Conservation (phyloP, 1,284 basidiomycete species). For the Inonotus obliquus region DNA sequence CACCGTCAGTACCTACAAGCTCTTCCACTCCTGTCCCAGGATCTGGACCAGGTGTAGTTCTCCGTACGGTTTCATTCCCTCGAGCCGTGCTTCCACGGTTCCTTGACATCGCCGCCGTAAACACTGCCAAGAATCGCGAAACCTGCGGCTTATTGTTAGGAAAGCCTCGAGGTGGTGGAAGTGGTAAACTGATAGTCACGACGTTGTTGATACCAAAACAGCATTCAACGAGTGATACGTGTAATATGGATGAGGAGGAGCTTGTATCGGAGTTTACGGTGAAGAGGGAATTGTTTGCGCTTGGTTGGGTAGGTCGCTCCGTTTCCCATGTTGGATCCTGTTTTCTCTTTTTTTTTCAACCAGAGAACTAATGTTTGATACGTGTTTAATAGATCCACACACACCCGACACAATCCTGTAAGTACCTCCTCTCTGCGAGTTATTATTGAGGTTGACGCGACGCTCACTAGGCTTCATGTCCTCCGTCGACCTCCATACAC, state of each 20-base stretch:
- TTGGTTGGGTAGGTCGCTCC: slow-evolving; percentile 81
- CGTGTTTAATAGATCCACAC: slow-evolving; percentile 70
- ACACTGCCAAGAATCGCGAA: slow-evolving; percentile 56
- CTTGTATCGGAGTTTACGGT: slow-evolving; percentile 81
- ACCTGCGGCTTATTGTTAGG: slow-evolving; percentile 66
- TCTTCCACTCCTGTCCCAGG: slow-evolving; percentile 26
- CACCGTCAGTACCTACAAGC: slow-evolving; percentile 1
- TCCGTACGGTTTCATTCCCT: slow-evolving; percentile 65
- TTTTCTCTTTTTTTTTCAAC: slow-evolving; percentile 5
- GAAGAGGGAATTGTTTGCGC: slow-evolving; percentile 69
- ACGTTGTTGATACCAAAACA: slow-evolving; percentile 81
- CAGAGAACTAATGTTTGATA: slow-evolving; percentile 3
- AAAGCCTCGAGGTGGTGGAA: slow-evolving; percentile 43
- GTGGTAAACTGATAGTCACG: slow-evolving; percentile 61
- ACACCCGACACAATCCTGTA: slow-evolving; percentile 85
- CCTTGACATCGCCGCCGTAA: slow-evolving; percentile 59
- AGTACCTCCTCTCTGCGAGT: slow-evolving; percentile 25
- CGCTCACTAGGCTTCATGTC: slow-evolving; percentile 70
- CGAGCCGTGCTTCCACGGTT: slow-evolving; percentile 68
- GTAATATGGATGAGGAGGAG: slow-evolving; percentile 86
- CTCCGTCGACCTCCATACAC: slow-evolving; percentile 85
- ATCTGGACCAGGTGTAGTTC: slow-evolving; percentile 26
- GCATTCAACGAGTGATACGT: slow-evolving; percentile 80
- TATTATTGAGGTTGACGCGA: too few species aligned
- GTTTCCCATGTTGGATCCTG: not conserved